Percentiles rank a stretch among this genome's conserved stretches.
phyloP scores from a whole-genome alignment of 805 yeast genomes.

The Pichia occidentalis region DNA sequence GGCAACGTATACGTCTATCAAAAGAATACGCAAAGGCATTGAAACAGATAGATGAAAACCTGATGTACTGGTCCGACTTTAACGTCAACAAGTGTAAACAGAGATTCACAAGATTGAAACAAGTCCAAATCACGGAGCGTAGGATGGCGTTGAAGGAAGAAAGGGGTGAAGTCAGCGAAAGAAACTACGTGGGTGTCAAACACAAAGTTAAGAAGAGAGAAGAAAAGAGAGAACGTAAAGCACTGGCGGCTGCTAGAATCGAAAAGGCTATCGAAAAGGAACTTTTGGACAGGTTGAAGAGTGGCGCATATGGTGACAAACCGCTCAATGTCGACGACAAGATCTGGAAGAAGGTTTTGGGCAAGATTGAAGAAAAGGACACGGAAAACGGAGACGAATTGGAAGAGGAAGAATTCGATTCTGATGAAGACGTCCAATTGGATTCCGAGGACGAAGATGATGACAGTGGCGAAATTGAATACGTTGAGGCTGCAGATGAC shows the following conservation, averaged over 20 bases:
- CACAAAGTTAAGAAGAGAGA: constrained; percentile 95
- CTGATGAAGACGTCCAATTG: constrained; percentile 57
- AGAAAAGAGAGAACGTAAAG: constrained; percentile 90
- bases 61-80: constrained; percentile 90
- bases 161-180: constrained; percentile 40
- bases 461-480: constrained; percentile 69
- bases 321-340: constrained; percentile 95
- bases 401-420: constrained; percentile 86
- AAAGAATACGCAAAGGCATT: constrained; percentile 86
- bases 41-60: constrained; percentile 78
- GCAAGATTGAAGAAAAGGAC: constrained; percentile 53
- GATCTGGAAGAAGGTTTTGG: constrained; percentile 91
- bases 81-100: constrained; percentile 92
- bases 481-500: constrained; percentile 83
- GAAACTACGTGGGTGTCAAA: constrained; percentile 87
- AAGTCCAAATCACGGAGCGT: constrained; percentile 92
- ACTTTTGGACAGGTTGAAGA: constrained; percentile 85
- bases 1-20: constrained; percentile 91
- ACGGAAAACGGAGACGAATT: constrained; percentile 49
- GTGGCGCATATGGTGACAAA: constrained; percentile 97
- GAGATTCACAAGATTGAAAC: constrained; percentile 88
- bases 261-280: constrained; percentile 97
- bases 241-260: constrained; percentile 91
- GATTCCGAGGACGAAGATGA: constrained; percentile 53
- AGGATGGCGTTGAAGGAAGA: constrained; percentile 87